These are phyloP conservation scores for Buddleja alternifolia DNA, from an alignment of 257 asterid genomes.

Conservation along the genomic window DNA sequence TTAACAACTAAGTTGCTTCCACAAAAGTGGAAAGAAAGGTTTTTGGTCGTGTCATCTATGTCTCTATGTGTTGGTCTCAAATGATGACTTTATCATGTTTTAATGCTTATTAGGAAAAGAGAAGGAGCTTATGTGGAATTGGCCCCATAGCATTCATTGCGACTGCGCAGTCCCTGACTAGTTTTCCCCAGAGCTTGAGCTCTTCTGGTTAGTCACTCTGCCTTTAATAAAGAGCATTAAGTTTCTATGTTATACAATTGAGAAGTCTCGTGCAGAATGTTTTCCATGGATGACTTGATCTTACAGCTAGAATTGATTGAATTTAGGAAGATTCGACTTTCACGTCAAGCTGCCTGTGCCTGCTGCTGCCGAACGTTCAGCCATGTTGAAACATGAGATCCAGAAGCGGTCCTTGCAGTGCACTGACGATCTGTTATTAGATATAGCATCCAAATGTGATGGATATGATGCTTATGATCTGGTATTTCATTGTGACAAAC, in stretches of 20 bases:
- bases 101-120: slow-evolving; percentile 54
- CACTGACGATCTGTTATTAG: slow-evolving; percentile 64
- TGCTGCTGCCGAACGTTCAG: slow-evolving; percentile 87
- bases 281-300: slow-evolving; percentile 20
- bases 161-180: slow-evolving; percentile 78
- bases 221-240: background rate
- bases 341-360: slow-evolving; percentile 90
- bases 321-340: slow-evolving; percentile 88
- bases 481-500: slow-evolving; percentile 44
- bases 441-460: slow-evolving; percentile 89
- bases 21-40: background rate
- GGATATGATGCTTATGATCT: slow-evolving; percentile 99
- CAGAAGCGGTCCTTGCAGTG: slow-evolving; percentile 85
- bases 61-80: background rate
- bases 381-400: slow-evolving; percentile 77
- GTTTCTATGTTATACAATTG: background rate
- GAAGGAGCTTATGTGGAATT: slow-evolving; percentile 67
- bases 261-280: background rate
- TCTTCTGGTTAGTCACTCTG: slow-evolving; percentile 69
- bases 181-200: slow-evolving; percentile 83
- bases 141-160: slow-evolving; percentile 92
- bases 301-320: slow-evolving; percentile 33
- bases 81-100: slow-evolving; percentile 21
- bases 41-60: background rate
- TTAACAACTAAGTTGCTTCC: background rate